phyloP scores from a whole-genome alignment of 306 rosid genomes.

The Echinosophora koreensis region DNA sequence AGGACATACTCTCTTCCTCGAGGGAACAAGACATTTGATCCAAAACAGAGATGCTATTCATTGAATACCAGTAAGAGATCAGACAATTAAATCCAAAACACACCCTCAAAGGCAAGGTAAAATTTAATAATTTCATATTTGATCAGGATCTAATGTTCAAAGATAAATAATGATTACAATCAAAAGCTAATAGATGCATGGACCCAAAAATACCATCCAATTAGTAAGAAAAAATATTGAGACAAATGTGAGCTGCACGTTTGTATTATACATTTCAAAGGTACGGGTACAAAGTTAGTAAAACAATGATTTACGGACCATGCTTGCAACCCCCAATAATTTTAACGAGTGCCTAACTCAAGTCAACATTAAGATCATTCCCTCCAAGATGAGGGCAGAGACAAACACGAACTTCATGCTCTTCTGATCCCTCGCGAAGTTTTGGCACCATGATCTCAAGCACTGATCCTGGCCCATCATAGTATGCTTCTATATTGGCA shows the following conservation, averaged over 20 bases:
- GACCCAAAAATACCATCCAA: not conserved
- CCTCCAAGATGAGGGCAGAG: no score
- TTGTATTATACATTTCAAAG: constrained; percentile 43
- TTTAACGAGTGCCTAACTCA: constrained; percentile 45
- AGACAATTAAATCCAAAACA: constrained; percentile 1
- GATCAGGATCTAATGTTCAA: constrained; percentile 17
- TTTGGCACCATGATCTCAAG: no score
- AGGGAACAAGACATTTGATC: no score
- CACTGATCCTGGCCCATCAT: no score
- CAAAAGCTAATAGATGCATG: constrained; percentile 23
- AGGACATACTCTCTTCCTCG: no score
- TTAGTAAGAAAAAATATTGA: constrained; percentile 27
- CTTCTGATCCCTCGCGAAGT: no score
- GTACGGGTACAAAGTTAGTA: constrained; percentile 61
- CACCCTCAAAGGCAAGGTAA: not conserved
- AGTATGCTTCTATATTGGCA: no score
- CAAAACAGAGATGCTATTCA: not conserved
- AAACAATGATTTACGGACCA: constrained; percentile 46
- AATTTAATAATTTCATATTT: constrained; percentile 24
- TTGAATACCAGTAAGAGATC: not conserved
- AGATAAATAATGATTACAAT: constrained; percentile 27
- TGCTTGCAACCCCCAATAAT: constrained; percentile 19
- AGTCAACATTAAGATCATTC: constrained; percentile 46
- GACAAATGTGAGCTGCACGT: constrained; percentile 45
- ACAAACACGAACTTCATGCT: no score